Evolutionary conservation across 2,329 filamentous ascomycete genomes (phyloP).

Genomic region (Neospermospora avenae): DNA sequence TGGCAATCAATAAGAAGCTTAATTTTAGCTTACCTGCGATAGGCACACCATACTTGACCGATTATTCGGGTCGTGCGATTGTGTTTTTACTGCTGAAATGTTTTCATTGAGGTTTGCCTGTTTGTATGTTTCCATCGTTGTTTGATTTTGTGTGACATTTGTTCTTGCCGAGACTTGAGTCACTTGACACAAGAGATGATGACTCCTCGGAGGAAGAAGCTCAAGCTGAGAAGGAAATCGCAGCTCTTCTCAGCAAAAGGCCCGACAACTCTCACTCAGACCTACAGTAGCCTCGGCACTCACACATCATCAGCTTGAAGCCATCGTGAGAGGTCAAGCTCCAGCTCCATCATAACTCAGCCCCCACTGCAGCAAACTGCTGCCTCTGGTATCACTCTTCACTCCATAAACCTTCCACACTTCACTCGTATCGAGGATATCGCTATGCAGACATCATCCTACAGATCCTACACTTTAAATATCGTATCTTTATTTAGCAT

Average conservation of each 20-base stretch:
- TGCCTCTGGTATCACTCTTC: background rate
- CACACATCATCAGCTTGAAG: background rate
- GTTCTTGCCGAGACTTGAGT: too few species aligned
- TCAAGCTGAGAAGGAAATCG: background rate
- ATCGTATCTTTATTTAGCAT: slow-evolving; percentile 3
- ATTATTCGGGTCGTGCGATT: background rate
- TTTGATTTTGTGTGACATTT: background rate
- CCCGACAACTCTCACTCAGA: background rate
- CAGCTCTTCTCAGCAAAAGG: background rate
- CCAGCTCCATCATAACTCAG: slow-evolving; percentile 2
- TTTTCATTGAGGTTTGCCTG: background rate
- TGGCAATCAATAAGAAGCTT: slow-evolving; percentile 4
- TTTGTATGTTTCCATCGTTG: background rate
- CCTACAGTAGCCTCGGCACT: background rate
- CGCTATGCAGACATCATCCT: slow-evolving; percentile 1
- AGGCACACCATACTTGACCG: background rate
- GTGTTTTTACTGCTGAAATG: background rate
- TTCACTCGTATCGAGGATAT: slow-evolving; percentile 2
- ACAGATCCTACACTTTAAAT: background rate
- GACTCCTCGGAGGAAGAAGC: background rate
- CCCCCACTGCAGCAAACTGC: background rate
- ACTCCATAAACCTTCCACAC: background rate
- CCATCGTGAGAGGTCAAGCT: slow-evolving; percentile 2
- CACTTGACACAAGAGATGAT: background rate
- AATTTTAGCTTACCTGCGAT: slow-evolving; percentile 1